These are phyloP conservation scores for Geotrichum restrictum DNA, from an alignment of 1,139 yeast genomes.

Conservation along the genomic window DNA sequence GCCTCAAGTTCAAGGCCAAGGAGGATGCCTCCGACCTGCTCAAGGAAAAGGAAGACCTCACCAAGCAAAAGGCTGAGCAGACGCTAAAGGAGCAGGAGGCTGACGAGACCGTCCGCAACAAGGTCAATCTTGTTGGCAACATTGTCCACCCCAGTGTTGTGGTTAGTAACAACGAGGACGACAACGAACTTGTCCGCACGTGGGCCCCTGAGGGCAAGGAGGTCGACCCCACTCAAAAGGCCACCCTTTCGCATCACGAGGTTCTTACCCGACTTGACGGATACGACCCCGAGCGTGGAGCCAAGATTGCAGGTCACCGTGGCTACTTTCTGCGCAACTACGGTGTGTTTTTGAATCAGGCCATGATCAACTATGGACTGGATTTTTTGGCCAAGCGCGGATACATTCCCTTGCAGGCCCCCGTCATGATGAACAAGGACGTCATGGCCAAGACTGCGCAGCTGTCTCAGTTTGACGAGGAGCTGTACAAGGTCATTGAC, in stretches of 20 bases:
- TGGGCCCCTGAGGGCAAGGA: slow-evolving; percentile 73
- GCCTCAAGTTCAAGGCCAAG: slow-evolving; percentile 85
- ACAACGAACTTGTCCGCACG: slow-evolving; percentile 79
- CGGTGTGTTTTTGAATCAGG: slow-evolving; percentile 97
- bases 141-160: slow-evolving; percentile 89
- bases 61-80: slow-evolving; percentile 63
- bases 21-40: slow-evolving; percentile 87
- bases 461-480: slow-evolving; percentile 96
- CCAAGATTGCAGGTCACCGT: slow-evolving; percentile 95
- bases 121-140: slow-evolving; percentile 89
- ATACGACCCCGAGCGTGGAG: slow-evolving; percentile 98
- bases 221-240: slow-evolving; percentile 57
- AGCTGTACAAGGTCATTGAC: slow-evolving; percentile 90
- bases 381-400: slow-evolving; percentile 74
- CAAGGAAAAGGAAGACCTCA: slow-evolving; percentile 71
- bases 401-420: slow-evolving; percentile 92
- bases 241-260: slow-evolving; percentile 90
- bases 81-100: slow-evolving; percentile 70
- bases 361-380: slow-evolving; percentile 92
- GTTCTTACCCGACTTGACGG: slow-evolving; percentile 91
- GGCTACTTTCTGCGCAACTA: slow-evolving; percentile 93
- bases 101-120: slow-evolving; percentile 66
- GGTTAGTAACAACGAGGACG: slow-evolving; percentile 80
- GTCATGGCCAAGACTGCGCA: slow-evolving; percentile 99
- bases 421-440: slow-evolving; percentile 99